Evolutionary conservation across 345 rosid species (phyloP), one percentile per base, ranked within the genome.

Genomic region (Salix koriyanagi): DNA sequence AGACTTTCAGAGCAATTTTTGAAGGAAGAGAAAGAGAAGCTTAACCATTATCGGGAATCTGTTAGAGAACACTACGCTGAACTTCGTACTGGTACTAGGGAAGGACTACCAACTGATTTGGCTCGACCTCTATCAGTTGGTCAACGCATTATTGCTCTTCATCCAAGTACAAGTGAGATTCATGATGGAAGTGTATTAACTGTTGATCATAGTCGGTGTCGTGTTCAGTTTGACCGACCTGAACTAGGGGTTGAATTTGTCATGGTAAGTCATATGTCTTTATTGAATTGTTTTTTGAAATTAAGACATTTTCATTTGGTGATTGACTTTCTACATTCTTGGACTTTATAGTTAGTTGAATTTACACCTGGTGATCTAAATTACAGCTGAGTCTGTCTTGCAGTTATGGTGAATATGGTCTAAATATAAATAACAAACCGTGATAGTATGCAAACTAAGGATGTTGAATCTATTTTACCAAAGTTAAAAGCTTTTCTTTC

Each of bases 21-120:
- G 64, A 78, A 77, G 72, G 97, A 94, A 80, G 99, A 96, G 82
- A 88, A 88, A 80, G 89, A 88, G 83, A 96, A 96, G 83, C 98
- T 96, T 61, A 84, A 85, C 81, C 93, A 85, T 72, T 96, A 94
- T 80, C 91, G 98, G 18, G 97, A 96, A 78, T 92, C 95, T 69
- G 98, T 92, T 76, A 85, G 99, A 76, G 86, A 86, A 75, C 94
- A 92, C 77, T 96, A 94, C 80, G 77, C 92, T 61, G 95, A 91
- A 81, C 92, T 96, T 73, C 90, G 91, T 69, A 83, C 81, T 75
- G 97, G 97, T 68, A 76, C 84, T 44, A 87, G 87, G 89, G 99
- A 92, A 74, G 99, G 98, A 79, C 97, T 94, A 80, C 94, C 95
- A 60, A 89, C 92, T 18, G 99, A 96, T 89, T 81, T 96, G 84